Evolutionary conservation across 768 basidiomycete genomes (phyloP).

Genomic region (Guyanaporus albipodus): DNA sequence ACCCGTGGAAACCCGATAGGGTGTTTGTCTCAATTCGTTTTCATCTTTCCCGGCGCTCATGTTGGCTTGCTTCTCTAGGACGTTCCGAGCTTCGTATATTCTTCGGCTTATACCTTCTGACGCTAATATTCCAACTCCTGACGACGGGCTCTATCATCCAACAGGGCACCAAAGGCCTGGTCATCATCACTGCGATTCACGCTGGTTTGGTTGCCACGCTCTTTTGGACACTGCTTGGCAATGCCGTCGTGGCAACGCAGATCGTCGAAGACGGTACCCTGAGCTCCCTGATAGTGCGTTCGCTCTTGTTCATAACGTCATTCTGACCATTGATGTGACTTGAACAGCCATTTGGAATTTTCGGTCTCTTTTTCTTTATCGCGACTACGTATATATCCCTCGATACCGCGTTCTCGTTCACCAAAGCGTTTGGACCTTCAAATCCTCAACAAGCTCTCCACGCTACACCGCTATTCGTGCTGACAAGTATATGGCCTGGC

Average conservation of each 20-base stretch:
- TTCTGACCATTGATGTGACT: background rate
- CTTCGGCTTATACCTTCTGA: slow-evolving; percentile 62
- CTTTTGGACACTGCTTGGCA: slow-evolving; percentile 77
- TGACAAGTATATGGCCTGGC: slow-evolving; percentile 78
- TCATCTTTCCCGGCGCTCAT: background rate
- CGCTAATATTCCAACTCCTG: slow-evolving; percentile 75
- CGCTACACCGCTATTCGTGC: slow-evolving; percentile 74
- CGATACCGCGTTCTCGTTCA: slow-evolving; percentile 72
- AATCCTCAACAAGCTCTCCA: slow-evolving; percentile 52
- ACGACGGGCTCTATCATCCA: slow-evolving; percentile 74
- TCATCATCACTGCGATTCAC: slow-evolving; percentile 73
- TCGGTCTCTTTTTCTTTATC: slow-evolving; percentile 58
- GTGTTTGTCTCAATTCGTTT: background rate
- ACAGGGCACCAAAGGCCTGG: slow-evolving; percentile 71
- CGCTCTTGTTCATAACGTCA: background rate
- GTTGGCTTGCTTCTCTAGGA: slow-evolving; percentile 34
- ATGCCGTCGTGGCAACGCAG: slow-evolving; percentile 80
- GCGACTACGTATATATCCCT: slow-evolving; percentile 81
- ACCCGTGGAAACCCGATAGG: background rate
- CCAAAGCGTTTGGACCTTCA: slow-evolving; percentile 55
- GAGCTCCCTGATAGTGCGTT: slow-evolving; percentile 59
- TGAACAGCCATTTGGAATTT: slow-evolving; percentile 56
- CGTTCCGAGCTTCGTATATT: slow-evolving; percentile 70
- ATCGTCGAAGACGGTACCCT: slow-evolving; percentile 88
- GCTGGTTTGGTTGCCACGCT: slow-evolving; percentile 70